Base-by-base conservation (phyloP, 257 asterid species). In the Perilla frutescens region DNA sequence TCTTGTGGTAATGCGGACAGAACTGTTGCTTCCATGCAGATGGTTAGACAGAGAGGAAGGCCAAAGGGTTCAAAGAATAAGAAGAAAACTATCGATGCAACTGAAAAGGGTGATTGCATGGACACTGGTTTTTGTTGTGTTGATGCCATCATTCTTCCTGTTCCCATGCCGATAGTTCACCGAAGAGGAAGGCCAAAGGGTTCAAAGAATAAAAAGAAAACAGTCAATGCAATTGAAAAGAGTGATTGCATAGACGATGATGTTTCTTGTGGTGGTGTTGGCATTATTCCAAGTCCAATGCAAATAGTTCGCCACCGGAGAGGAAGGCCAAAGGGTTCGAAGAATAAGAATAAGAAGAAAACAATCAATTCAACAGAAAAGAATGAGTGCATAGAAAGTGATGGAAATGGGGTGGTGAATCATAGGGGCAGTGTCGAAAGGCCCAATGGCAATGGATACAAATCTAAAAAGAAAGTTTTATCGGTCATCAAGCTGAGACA, bases 141-240 rank as follows among this genome's bases (percentile, higher is more conserved):
- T 8, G 10, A 39, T 53, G 4, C n/a, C 11, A 44, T 15, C 59
- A 53, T 32, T 58, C 11, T 4, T 58, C 44, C 44, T 58, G 63
- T 20, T 58, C 26, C 63, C 5, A 0, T 7, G 48, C 47, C 13
- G 66, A 7, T 0, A 13, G 12, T 36, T 36, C 5, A 9, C 7
- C 2, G 8, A 41, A 85, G 78, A 53, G 79, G 62, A 59, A 77
- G 88, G 43, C 84, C 80, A 11, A 83, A 80, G 67, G 87, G 86
- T 62, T 80, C 70, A 6, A 70, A 54, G 68, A 75, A 71, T 54
- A 85, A 80, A 71, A 68, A 49, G 69, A 29, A 59, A 40, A 61
- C 13, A 10, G 51, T 43, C 7, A 32, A 20, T 47, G 62, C n/a
- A 13, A 59, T 62, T 72, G 78, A 55, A 56, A 56, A 44, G 8